Conservation (phyloP, 306 rosid genomes). For the Casuarina equisetifolia region DNA sequence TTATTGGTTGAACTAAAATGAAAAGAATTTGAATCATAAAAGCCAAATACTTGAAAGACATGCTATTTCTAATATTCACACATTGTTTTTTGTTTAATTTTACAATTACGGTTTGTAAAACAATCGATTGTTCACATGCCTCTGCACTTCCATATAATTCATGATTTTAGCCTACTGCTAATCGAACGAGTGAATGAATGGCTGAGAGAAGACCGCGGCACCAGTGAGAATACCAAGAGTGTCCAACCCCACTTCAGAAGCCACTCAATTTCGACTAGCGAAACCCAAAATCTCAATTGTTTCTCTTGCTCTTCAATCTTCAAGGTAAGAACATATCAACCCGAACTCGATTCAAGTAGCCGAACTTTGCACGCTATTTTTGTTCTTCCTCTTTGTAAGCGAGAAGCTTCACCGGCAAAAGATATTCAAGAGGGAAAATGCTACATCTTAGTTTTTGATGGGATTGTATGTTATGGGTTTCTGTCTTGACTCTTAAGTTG, state of each 20-base stretch:
- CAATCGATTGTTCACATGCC: too few species aligned
- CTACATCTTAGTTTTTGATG: not conserved
- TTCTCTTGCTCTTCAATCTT: conserved; percentile 9
- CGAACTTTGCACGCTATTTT: not conserved
- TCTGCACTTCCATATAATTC: too few species aligned
- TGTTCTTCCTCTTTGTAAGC: conserved; percentile 15
- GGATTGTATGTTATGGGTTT: conserved; percentile 18
- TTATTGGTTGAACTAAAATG: too few species aligned
- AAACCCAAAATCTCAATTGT: not conserved
- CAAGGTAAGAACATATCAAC: conserved; percentile 32
- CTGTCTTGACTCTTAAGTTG: conserved; percentile 22
- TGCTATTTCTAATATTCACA: too few species aligned
- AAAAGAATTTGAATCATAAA: too few species aligned
- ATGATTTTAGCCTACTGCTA: conserved; percentile 7
- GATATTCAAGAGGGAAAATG: conserved; percentile 6
- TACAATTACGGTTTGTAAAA: too few species aligned
- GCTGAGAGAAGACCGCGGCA: conserved; percentile 27
- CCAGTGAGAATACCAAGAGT: not conserved
- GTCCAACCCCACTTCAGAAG: conserved; percentile 6
- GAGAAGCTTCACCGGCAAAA: not conserved
- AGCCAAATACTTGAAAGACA: too few species aligned
- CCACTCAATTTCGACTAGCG: conserved; percentile 10
- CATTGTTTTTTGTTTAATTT: too few species aligned
- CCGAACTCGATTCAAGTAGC: conserved; percentile 15
- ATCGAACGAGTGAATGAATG: conserved; percentile 32